These are phyloP conservation scores for Trypanosoma grayi DNA, from an alignment of 208 protist genomes.

Conservation along the genomic window DNA sequence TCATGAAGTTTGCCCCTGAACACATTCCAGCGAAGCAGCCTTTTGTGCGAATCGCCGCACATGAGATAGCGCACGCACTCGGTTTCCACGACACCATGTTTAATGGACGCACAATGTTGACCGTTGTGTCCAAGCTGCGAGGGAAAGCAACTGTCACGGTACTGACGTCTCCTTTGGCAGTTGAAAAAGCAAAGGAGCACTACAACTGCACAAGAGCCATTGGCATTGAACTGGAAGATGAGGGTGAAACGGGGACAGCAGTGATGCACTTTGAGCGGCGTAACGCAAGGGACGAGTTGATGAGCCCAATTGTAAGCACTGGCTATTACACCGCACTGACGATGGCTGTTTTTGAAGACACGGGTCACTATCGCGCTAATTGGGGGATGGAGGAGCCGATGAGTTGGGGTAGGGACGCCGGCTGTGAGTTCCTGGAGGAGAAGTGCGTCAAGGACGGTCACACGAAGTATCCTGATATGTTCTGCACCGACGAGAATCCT, in stretches of 20 bases:
- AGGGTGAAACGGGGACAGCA: background rate
- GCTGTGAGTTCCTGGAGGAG: slow-evolving; percentile 26
- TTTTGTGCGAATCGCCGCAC: background rate
- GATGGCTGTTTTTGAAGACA: slow-evolving; percentile 34
- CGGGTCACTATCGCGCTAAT: slow-evolving; percentile 30
- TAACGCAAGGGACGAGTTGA: slow-evolving; percentile 38
- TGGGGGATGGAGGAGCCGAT: slow-evolving; percentile 32
- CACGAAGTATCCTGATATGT: slow-evolving; percentile 32
- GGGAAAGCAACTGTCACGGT: background rate
- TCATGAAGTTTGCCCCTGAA: slow-evolving; percentile 7
- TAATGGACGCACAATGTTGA: background rate
- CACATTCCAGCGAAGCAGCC: background rate
- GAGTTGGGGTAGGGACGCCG: slow-evolving; percentile 28
- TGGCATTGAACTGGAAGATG: slow-evolving; percentile 37
- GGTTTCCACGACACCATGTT: slow-evolving; percentile 12
- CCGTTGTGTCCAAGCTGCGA: background rate
- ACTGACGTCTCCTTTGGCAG: background rate
- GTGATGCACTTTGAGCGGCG: slow-evolving; percentile 29
- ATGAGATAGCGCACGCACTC: slow-evolving; percentile 14
- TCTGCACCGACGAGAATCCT: slow-evolving; percentile 14
- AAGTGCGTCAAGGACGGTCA: slow-evolving; percentile 24
- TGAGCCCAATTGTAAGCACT: slow-evolving; percentile 8
- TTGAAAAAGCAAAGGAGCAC: background rate
- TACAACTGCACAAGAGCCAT: background rate
- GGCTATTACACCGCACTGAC: slow-evolving; percentile 38